Conservation (phyloP, 1,284 basidiomycete species). For the Ustilago nuda region DNA sequence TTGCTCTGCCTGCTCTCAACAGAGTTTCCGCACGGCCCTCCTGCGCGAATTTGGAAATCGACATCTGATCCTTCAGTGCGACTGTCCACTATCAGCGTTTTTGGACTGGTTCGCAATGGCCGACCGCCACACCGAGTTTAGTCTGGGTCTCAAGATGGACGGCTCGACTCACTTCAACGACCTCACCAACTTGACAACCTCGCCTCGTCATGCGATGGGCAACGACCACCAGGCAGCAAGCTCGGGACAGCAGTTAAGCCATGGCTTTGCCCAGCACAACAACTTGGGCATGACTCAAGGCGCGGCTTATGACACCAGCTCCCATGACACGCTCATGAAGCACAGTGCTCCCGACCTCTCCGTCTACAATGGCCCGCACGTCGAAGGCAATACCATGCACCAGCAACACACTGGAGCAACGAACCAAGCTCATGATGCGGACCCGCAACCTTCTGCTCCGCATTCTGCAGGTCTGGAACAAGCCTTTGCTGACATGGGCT, state of each 20-base stretch:
- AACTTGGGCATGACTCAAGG: constrained; percentile 7
- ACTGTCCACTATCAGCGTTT: background rate
- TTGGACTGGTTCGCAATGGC: constrained; percentile 12
- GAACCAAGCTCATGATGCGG: background rate
- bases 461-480: constrained; percentile 20
- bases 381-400: background rate
- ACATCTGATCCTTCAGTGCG: background rate
- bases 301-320: constrained; percentile 15
- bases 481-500: constrained; percentile 13
- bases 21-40: background rate
- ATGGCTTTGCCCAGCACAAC: constrained; percentile 1
- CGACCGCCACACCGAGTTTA: constrained; percentile 14
- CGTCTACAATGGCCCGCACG: constrained; percentile 3
- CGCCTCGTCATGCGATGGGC: constrained; percentile 9
- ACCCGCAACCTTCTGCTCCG: background rate
- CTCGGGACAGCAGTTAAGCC: background rate
- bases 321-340: constrained; percentile 24
- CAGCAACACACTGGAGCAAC: constrained; percentile 4
- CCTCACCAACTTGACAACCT: constrained; percentile 29
- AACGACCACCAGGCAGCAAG: background rate
- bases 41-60: background rate
- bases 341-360: constrained; percentile 11
- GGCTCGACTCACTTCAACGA: constrained; percentile 32
- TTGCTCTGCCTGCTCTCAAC: background rate
- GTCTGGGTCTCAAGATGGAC: constrained; percentile 37